Evolutionary conservation across 495 filamentous ascomycete genomes (phyloP).

Genomic region (Glutinoglossum americanum): DNA sequence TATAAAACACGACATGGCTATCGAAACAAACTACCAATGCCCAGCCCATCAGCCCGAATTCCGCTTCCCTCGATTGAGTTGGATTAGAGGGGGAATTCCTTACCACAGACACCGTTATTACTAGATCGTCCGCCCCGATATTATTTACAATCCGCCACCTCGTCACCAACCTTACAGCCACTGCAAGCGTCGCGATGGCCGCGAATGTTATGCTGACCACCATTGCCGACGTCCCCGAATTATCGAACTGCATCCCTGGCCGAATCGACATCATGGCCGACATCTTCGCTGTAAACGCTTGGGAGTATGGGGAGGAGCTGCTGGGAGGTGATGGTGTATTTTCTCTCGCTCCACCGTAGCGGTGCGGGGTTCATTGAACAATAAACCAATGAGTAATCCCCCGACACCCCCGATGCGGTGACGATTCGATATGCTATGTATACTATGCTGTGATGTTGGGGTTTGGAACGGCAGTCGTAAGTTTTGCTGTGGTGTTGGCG

Average conservation of each 20-base stretch:
- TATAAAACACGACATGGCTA: neutral
- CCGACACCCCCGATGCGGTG: too few relatives aligned
- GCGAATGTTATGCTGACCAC: neutral
- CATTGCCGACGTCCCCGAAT: neutral
- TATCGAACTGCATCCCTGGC: neutral
- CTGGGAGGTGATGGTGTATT: too few relatives aligned
- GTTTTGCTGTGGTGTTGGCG: too few relatives aligned
- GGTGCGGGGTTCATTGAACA: neutral
- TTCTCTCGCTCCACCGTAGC: too few relatives aligned
- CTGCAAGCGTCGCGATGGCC: neutral
- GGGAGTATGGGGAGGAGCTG: too few relatives aligned
- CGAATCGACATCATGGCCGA: too few relatives aligned
- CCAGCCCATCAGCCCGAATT: neutral
- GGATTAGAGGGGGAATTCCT: too few relatives aligned
- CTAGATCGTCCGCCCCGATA: neutral
- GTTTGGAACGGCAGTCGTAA: too few relatives aligned
- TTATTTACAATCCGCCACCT: neutral
- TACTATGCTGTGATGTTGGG: too few relatives aligned
- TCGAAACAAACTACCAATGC: neutral
- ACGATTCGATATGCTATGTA: too few relatives aligned
- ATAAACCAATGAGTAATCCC: neutral
- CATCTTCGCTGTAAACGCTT: too few relatives aligned
- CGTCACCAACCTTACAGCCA: neutral
- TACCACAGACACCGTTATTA: neutral
- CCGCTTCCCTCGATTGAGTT: neutral